phyloP scores from a whole-genome alignment of 1,139 yeast species.

The Taiozyma sp. region DNA sequence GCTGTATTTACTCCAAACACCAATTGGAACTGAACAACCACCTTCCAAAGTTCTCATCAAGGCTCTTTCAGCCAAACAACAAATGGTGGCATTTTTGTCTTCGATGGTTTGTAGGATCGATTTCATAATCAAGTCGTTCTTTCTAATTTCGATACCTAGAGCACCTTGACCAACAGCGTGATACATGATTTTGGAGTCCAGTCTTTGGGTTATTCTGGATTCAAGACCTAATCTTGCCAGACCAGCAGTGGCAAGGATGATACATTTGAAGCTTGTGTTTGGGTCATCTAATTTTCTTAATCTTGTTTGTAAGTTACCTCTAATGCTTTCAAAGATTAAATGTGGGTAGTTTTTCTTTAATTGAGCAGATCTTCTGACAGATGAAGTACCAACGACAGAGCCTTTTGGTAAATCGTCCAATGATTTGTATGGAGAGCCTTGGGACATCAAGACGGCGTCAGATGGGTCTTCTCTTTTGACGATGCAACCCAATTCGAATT shows the following conservation, averaged over 20 bases:
- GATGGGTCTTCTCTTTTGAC: conserved; percentile 86
- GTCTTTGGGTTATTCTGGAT: conserved; percentile 61
- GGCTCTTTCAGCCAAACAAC: conserved; percentile 90
- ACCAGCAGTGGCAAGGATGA: conserved; percentile 92
- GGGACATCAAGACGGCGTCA: conserved; percentile 86
- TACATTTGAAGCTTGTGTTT: conserved; percentile 64
- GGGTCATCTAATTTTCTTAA: conserved; percentile 71
- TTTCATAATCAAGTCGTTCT: conserved; percentile 55
- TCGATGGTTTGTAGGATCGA: conserved; percentile 60
- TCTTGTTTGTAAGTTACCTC: conserved; percentile 89
- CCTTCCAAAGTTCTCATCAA: conserved; percentile 89
- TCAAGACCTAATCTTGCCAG: conserved; percentile 67
- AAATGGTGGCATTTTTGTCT: conserved; percentile 60
- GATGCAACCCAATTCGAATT: conserved; percentile 85
- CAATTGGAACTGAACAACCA: conserved; percentile 97
- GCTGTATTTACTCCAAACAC: conserved; percentile 66
- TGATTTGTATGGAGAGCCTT: conserved; percentile 55
- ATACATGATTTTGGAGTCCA: conserved; percentile 83
- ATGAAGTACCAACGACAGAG: conserved; percentile 88
- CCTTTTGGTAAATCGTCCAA: conserved; percentile 80
- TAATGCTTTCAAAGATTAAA: conserved; percentile 65
- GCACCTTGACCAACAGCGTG: conserved; percentile 99
- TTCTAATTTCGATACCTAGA: conserved; percentile 83
- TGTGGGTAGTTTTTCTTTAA: conserved; percentile 53
- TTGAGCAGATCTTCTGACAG: conserved; percentile 88